phyloP scores from a whole-genome alignment of 345 rosid genomes.

The Acer yangbiense region DNA sequence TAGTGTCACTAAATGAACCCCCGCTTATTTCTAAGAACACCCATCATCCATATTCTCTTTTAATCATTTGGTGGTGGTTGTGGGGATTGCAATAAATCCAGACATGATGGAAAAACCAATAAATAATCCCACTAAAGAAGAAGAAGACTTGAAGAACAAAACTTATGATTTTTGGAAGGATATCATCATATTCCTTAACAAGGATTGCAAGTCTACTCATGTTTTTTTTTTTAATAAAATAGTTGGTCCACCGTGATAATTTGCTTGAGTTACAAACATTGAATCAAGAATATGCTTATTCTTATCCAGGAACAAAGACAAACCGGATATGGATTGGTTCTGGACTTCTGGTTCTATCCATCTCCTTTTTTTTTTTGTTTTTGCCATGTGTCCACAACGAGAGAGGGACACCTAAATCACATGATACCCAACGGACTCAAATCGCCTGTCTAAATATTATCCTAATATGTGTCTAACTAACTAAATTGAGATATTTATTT shows the following conservation, averaged over 20 bases:
- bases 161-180: neutral
- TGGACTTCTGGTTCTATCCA: too few species aligned
- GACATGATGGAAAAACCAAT: too few species aligned
- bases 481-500: too few species aligned
- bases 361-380: neutral
- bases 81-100: neutral
- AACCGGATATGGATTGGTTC: neutral
- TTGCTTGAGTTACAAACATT: neutral
- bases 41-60: neutral
- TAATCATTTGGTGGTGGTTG: neutral
- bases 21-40: neutral
- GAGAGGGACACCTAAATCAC: neutral
- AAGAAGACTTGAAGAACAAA: conserved; percentile 6
- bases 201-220: neutral
- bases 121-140: too few species aligned
- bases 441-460: too few species aligned
- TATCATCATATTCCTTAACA: conserved; percentile 1
- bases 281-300: neutral
- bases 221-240: neutral
- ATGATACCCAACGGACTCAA: neutral
- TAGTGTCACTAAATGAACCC: neutral
- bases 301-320: neutral
- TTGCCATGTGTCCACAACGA: neutral
- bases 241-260: neutral
- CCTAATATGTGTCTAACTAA: too few species aligned